A percentile compares a stretch with the other conserved stretches of the same genome.
These are phyloP conservation scores for Geopyxis carbonaria DNA, from an alignment of 495 filamentous ascomycete species.

Conservation along the genomic window DNA sequence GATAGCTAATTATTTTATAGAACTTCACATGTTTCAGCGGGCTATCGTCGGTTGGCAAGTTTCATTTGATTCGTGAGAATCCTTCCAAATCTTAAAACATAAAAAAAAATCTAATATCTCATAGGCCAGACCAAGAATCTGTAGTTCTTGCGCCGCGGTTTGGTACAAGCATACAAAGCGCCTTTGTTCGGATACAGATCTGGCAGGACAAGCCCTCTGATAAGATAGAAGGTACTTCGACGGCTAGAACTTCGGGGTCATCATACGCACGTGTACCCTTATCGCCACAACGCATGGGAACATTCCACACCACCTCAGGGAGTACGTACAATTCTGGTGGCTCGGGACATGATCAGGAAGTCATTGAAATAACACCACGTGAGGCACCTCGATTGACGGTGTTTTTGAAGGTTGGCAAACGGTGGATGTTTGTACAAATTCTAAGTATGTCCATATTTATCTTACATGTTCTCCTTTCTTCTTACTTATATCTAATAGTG, in stretches of 20 bases:
- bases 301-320: not conserved
- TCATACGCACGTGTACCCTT: not conserved
- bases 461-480: not conserved
- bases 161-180: not conserved
- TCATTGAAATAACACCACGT: not conserved
- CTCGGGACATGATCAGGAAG: not conserved
- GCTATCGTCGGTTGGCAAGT: constrained; percentile 1
- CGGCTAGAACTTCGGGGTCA: not conserved
- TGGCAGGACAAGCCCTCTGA: constrained; percentile 2
- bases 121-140: not conserved
- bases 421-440: too few relatives aligned
- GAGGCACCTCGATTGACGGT: not conserved
- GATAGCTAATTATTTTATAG: not conserved
- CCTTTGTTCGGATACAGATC: not conserved
- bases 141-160: not conserved
- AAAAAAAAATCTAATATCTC: not conserved
- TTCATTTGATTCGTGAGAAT: not conserved
- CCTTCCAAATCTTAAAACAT: not conserved
- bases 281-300: not conserved
- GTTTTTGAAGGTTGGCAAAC: not conserved
- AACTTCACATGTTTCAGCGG: constrained; percentile 1
- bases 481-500: not conserved
- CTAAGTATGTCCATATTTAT: too few relatives aligned
- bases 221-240: not conserved
- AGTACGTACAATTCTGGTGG: not conserved